phyloP scores from a whole-genome alignment of 441 rosid species.

The Hura crepitans region DNA sequence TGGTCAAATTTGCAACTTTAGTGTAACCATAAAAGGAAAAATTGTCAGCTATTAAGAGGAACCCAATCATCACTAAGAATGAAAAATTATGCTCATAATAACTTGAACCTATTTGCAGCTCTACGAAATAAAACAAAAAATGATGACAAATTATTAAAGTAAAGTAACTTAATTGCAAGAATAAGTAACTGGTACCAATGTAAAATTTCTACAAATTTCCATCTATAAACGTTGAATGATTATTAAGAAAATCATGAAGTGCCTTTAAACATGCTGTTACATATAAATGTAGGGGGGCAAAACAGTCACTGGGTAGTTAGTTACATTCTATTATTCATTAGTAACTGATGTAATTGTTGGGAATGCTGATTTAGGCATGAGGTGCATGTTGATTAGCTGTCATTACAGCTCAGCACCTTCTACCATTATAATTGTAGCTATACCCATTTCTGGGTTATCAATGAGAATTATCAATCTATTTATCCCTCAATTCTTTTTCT shows the following conservation, averaged over 20 bases:
- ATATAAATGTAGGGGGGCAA: too few relatives aligned
- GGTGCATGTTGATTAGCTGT: too few relatives aligned
- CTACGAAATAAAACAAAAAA: background rate
- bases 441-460: too few relatives aligned
- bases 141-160: background rate
- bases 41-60: background rate
- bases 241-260: background rate
- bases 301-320: too few relatives aligned
- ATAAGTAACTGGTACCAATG: background rate
- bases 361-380: too few relatives aligned
- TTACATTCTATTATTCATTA: too few relatives aligned
- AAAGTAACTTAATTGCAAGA: slow-evolving; percentile 5
- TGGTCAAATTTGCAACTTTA: slow-evolving; percentile 23
- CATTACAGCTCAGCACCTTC: too few relatives aligned
- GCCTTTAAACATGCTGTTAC: too few relatives aligned
- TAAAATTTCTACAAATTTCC: background rate
- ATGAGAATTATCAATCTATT: too few relatives aligned
- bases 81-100: background rate
- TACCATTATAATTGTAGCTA: too few relatives aligned
- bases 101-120: background rate
- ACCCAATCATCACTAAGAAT: background rate
- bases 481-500: too few relatives aligned
- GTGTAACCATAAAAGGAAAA: background rate
- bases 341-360: too few relatives aligned
- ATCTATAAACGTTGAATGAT: background rate